Percentiles rank a stretch among this genome's conserved stretches.
Conservation (phyloP, 2,329 filamentous ascomycete genomes). For the Alternaria brassicae region DNA sequence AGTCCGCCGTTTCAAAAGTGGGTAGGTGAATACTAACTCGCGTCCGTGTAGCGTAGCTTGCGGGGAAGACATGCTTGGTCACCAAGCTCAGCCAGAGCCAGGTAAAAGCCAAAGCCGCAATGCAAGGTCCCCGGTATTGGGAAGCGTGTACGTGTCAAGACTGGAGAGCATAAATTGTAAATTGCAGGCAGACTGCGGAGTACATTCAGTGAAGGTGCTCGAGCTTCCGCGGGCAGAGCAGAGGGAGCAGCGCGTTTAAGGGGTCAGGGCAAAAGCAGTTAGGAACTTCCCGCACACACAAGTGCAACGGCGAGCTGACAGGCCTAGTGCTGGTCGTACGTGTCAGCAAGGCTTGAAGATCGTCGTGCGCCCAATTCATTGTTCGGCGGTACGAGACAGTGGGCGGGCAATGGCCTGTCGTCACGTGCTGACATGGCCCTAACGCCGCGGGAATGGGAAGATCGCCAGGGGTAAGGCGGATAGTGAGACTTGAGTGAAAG, state of each 20-base stretch:
- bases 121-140: constrained; percentile 7
- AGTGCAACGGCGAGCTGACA: constrained; percentile 14
- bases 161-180: constrained; percentile 13
- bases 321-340: constrained; percentile 26
- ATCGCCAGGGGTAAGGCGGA: constrained; percentile 24
- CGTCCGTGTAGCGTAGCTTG: constrained; percentile 30
- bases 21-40: constrained; percentile 34
- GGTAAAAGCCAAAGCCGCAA: constrained; percentile 9
- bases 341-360: constrained; percentile 31
- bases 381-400: constrained; percentile 16
- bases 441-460: constrained; percentile 12
- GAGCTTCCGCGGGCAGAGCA: constrained; percentile 12
- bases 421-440: constrained; percentile 21
- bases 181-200: constrained; percentile 8
- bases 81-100: constrained; percentile 13
- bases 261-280: constrained; percentile 18
- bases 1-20: constrained; percentile 18
- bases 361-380: constrained; percentile 14
- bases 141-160: not conserved
- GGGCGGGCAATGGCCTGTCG: not conserved
- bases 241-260: constrained; percentile 22
- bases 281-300: constrained; percentile 4
- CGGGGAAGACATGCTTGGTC: constrained; percentile 37
- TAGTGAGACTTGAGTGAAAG: constrained; percentile 4
- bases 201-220: constrained; percentile 10